Evolutionary conservation across 2,329 filamentous ascomycete species (phyloP), one percentile per base, ranked within the genome.

Genomic region (Talaromyces verruculosus): DNA sequence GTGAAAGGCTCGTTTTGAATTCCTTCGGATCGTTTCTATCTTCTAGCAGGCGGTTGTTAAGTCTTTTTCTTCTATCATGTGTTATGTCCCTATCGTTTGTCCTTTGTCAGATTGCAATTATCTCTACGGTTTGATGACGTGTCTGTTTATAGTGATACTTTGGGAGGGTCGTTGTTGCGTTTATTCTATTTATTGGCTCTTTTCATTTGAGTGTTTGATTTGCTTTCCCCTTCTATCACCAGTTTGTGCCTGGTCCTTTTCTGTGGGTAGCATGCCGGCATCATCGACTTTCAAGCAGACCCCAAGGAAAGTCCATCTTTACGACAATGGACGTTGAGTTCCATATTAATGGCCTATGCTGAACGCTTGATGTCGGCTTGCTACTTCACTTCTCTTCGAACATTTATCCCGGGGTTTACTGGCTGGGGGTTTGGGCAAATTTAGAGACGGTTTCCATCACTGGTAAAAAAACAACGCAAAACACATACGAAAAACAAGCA

Each of bases 41-140:
- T 67, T 65, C 69, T 66, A 77, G 75, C 76, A 72, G 77, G 76
- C 76, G 74, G 76, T 72, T 60, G 37, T 60, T 8, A 15, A 39
- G 17, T 28, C n/a, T 60, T 39, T 33, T 43, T 30, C 39, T 60
- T 43, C 57, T 17, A 43, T 70, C 22, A 66, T 67, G 60, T 67
- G 64, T 58, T 66, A 64, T 39, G 51, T 43, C 51, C 30, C 47
- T 45, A 58, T 58, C 45, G 58, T 43, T 61, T 63, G 63, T 45
- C 43, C 33, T 67, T 37, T 59, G 33, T 55, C 53, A 47, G 47
- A 41, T 39, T 59, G 66, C 60, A 41, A 45, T 59, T 66, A 37
- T 68, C 59, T 41, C 35, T 43, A 66, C 37, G 64, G 39, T 55
- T 67, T 61, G 61, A 67, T 68, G 65, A 72, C 68, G 70, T 71